These are phyloP conservation scores for Hemisphaericaspora xylofermentans DNA, from an alignment of 1,139 yeast genomes.

Conservation along the genomic window DNA sequence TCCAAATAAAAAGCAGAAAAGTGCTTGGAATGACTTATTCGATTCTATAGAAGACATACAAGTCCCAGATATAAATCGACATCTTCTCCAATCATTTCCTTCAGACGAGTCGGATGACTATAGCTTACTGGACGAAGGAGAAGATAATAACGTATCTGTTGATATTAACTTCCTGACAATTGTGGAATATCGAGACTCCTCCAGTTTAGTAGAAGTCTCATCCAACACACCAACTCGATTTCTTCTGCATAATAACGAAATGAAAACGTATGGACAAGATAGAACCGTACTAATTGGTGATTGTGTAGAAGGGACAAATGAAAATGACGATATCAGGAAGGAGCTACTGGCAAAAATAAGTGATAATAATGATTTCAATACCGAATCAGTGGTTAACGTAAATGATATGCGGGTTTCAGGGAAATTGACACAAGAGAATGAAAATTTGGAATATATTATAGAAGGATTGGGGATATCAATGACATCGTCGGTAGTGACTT, in stretches of 20 bases:
- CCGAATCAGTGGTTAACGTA: constrained; percentile 13
- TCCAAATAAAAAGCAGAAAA: constrained; percentile 5
- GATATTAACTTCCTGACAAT: background rate
- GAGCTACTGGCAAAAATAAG: constrained; percentile 12
- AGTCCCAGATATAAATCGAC: background rate
- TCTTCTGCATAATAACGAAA: background rate
- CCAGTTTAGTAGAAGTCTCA: background rate
- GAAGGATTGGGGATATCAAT: constrained; percentile 19
- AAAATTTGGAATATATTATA: constrained; percentile 17
- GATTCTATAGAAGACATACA: constrained; percentile 14
- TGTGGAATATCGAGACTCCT: background rate
- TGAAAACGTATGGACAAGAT: constrained; percentile 3
- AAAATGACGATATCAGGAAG: constrained; percentile 2
- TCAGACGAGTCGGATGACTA: constrained; percentile 1
- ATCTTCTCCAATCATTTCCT: background rate
- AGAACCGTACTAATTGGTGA: background rate
- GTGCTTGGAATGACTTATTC: constrained; percentile 25
- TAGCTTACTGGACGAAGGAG: constrained; percentile 3
- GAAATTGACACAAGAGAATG: constrained; percentile 12
- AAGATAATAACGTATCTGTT: background rate
- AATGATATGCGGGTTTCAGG: constrained; percentile 22
- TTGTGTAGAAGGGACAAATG: background rate
- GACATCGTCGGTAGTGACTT: constrained; percentile 1
- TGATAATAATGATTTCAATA: constrained; percentile 12
- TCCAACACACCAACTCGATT: background rate